A percentile compares a stretch with the other conserved stretches of the same genome.
These are phyloP conservation scores for Truncatella angustata DNA, from an alignment of 2,329 filamentous ascomycete species.

Conservation along the genomic window DNA sequence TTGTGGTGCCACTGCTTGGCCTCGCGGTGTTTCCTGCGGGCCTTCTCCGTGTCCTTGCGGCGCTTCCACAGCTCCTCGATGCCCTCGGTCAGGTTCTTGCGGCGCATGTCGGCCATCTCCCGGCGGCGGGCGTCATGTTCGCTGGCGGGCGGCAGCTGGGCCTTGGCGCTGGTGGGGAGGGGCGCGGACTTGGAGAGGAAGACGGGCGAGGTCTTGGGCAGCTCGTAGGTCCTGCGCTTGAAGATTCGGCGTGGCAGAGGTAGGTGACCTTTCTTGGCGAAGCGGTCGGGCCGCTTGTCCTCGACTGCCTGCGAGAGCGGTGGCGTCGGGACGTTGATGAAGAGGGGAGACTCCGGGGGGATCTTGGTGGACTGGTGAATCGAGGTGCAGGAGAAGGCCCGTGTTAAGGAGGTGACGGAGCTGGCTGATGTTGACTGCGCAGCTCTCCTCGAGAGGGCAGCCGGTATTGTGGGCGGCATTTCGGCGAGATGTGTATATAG, in stretches of 20 bases:
- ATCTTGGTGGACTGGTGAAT: conserved; percentile 37
- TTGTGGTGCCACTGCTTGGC: conserved; percentile 47
- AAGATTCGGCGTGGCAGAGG: conserved; percentile 84
- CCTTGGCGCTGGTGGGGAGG: conserved; percentile 42
- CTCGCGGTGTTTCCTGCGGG: conserved; percentile 36
- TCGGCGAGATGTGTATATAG: background rate
- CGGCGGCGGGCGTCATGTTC: conserved; percentile 61
- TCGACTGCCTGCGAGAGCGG: conserved; percentile 61
- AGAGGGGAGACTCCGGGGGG: conserved; percentile 83
- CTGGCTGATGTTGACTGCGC: background rate
- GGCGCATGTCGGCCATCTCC: conserved; percentile 68
- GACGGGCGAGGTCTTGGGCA: conserved; percentile 54
- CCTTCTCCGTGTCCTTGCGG: conserved; percentile 46
- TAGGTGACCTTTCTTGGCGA: conserved; percentile 68
- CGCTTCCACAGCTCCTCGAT: conserved; percentile 68
- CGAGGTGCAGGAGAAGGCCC: conserved; percentile 9
- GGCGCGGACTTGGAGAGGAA: conserved; percentile 64
- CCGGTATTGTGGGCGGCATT: conserved; percentile 4
- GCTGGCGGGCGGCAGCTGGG: conserved; percentile 33
- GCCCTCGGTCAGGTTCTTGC: conserved; percentile 70
- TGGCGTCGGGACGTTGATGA: conserved; percentile 76
- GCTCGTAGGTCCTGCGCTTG: conserved; percentile 48
- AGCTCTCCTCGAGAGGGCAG: background rate
- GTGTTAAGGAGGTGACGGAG: conserved; percentile 6
- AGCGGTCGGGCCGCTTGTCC: conserved; percentile 37